Conservation (phyloP, 2,329 filamentous ascomycete species). For the Bipolaris victoriae region DNA sequence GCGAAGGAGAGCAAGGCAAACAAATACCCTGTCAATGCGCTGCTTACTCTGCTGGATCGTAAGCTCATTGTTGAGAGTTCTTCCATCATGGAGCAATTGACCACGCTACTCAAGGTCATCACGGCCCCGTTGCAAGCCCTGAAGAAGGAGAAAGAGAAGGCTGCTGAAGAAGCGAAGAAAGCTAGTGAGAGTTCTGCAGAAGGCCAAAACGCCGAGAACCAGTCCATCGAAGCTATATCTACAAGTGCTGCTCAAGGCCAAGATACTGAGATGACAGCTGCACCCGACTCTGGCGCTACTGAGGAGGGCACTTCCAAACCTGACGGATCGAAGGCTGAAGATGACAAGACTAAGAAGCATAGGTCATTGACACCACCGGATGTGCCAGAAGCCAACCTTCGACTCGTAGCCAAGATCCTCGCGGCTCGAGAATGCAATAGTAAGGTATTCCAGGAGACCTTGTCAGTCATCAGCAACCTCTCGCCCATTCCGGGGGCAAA, state of each 20-base stretch:
- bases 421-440: constrained; percentile 95
- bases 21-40: constrained; percentile 89
- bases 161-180: constrained; percentile 55
- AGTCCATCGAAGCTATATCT: constrained; percentile 22
- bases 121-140: constrained; percentile 86
- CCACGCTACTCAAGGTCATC: constrained; percentile 83
- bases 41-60: constrained; percentile 88
- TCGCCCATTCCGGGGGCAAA: constrained; percentile 91
- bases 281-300: constrained; percentile 39
- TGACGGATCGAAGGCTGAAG: constrained; percentile 42
- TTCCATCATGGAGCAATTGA: constrained; percentile 93
- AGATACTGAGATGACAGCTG: constrained; percentile 46
- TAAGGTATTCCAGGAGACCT: constrained; percentile 96
- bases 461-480: constrained; percentile 98
- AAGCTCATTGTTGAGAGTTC: constrained; percentile 96
- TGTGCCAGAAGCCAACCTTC: constrained; percentile 86
- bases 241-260: constrained; percentile 18
- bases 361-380: constrained; percentile 76
- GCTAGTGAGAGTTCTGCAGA: constrained; percentile 23
- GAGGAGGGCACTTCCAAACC: constrained; percentile 39
- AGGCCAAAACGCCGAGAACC: constrained; percentile 29
- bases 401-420: constrained; percentile 94
- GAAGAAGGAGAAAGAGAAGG: constrained; percentile 78
- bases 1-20: constrained; percentile 81
- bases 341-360: constrained; percentile 58